Base-by-base conservation (phyloP, 2,329 filamentous ascomycete genomes). In the Apiospora phragmitis region DNA sequence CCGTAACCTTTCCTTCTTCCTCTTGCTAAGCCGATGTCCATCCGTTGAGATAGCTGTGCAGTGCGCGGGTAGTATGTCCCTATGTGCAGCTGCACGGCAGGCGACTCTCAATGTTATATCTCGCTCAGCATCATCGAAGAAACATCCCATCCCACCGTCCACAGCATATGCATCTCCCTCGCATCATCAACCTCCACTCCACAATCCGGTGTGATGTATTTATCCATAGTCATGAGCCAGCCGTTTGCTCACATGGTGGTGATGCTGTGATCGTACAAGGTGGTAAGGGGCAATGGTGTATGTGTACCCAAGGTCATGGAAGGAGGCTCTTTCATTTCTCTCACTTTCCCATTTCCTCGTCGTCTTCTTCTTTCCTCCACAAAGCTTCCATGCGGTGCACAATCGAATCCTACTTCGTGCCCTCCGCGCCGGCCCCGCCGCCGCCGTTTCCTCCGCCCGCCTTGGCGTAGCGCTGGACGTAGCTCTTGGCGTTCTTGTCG, bases 401-500 rank as follows among this genome's bases (percentile, higher is more conserved):
- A 9, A 5, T 12, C n/a, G 43, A n/a, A 4, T n/a, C 21, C 43
- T 47, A 47, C 43, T 47, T 47, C 8, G 18, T n/a, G 43, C 43
- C 21, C 6, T 47, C 43, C 2, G 21, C 18, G 43, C 43, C 18
- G 43, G 18, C 18, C 5, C 49, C 49, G 29, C 38, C 38, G 14
- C 18, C 16, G 14, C 42, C 42, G 42, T 14, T 14, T 1, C 14
- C 18, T 4, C 42, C 18, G 42, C 42, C 42, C 8, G 9, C 51
- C 21, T n/a, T 38, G 21, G 94, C 94, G 80, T 94, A 94, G 75
- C 90, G 89, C 76, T 87, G 86, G 65, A 93, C 92, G 86, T 94
- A 94, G n/a, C 87, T 84, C 81, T 87, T 88, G 9, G 91, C 95
- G 68, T 88, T 91, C 85, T 92, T 92, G 70, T 95, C 91, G 78